Conservation (phyloP, 2,329 filamentous ascomycete species). For the Pezicula radicicola region DNA sequence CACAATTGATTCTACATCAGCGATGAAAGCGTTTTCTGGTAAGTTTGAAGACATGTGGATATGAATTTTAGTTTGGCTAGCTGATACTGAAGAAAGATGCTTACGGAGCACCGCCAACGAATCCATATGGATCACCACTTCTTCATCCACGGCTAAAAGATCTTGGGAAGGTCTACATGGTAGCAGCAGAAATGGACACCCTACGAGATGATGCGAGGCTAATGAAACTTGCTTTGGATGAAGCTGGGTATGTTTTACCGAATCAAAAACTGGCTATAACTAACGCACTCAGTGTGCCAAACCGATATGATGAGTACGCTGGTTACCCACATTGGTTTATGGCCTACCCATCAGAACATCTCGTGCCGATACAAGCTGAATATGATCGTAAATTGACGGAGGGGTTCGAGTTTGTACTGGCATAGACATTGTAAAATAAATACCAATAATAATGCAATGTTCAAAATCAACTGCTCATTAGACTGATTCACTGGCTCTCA, state of each 20-base stretch:
- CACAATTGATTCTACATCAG: conserved; percentile 31
- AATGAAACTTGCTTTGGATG: conserved; percentile 21
- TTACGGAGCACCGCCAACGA: conserved; percentile 26
- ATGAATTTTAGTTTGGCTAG: not conserved
- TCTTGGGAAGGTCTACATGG: conserved; percentile 30
- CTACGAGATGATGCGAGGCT: conserved; percentile 31
- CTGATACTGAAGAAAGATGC: conserved; percentile 13
- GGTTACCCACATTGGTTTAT: conserved; percentile 34
- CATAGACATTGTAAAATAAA: not conserved
- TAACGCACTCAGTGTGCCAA: conserved; percentile 21
- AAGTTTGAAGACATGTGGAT: not conserved
- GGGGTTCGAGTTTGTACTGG: conserved; percentile 12
- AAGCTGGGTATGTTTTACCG: conserved; percentile 4
- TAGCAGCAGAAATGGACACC: conserved; percentile 29
- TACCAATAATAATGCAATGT: no score
- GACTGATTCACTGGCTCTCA: no score
- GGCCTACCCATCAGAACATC: conserved; percentile 28
- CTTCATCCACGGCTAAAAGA: conserved; percentile 26
- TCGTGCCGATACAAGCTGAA: conserved; percentile 1
- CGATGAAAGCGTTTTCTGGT: conserved; percentile 30
- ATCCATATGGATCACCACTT: conserved; percentile 30
- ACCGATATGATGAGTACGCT: conserved; percentile 28
- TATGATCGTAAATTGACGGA: conserved; percentile 8
- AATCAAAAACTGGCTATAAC: not conserved
- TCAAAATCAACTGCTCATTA: no score